Evolutionary conservation across 2,329 filamentous ascomycete species (phyloP).

Genomic region (Gnomoniopsis smithogilvyi): DNA sequence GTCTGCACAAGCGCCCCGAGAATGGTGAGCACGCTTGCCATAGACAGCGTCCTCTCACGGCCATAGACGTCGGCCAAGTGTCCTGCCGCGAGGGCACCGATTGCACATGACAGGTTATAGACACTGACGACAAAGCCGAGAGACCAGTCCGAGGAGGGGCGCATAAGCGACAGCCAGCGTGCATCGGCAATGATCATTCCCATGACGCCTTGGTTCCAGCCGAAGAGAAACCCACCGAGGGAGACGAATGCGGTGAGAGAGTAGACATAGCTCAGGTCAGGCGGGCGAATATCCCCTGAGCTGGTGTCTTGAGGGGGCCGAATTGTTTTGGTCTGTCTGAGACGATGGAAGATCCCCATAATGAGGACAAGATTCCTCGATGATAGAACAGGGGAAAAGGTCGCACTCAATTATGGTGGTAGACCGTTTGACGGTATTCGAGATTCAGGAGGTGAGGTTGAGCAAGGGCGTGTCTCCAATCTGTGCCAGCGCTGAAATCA

Average conservation of each 20-base stretch:
- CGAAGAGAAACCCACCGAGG: conserved; percentile 28
- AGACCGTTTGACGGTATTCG: neutral
- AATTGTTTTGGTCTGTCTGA: conserved; percentile 27
- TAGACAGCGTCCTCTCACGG: conserved; percentile 27
- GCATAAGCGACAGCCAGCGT: conserved; percentile 27
- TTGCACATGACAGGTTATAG: conserved; percentile 29
- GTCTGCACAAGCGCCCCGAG: conserved; percentile 11
- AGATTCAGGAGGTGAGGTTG: neutral
- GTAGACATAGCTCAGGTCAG: conserved; percentile 28
- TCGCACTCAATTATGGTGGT: neutral
- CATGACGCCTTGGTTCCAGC: conserved; percentile 31
- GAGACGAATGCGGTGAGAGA: conserved; percentile 23
- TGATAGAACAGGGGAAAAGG: neutral
- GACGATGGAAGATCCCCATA: conserved; percentile 7
- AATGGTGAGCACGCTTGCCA: conserved; percentile 22
- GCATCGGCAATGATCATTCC: conserved; percentile 30
- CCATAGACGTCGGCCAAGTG: conserved; percentile 26
- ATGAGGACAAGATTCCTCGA: neutral
- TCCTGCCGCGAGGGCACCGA: conserved; percentile 27
- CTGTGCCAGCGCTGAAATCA: too few species aligned
- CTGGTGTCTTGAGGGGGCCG: conserved; percentile 17
- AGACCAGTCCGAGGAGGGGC: conserved; percentile 27
- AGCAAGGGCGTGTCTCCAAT: neutral
- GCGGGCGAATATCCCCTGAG: conserved; percentile 19
- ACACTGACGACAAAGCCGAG: conserved; percentile 29